phyloP scores from a whole-genome alignment of 306 rosid species.

The Cucurbita pepo region DNA sequence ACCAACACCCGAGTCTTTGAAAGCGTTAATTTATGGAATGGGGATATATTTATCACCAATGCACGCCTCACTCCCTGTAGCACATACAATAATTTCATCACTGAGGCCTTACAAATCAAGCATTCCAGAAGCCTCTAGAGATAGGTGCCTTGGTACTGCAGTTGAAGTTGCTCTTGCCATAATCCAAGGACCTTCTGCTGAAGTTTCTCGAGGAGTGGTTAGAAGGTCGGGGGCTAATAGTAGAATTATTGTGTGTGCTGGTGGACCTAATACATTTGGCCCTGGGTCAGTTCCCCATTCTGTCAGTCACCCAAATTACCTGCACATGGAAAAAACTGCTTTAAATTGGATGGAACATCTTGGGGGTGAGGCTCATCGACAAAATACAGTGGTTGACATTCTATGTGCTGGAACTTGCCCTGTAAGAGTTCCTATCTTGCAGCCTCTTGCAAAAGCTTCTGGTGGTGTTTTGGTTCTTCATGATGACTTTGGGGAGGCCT shows the following conservation, averaged over 20 bases:
- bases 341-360: slow-evolving; percentile 86
- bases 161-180: slow-evolving; percentile 95
- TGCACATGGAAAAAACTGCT: slow-evolving; percentile 84
- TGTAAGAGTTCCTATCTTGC: slow-evolving; percentile 82
- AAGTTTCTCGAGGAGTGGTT: slow-evolving; percentile 73
- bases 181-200: slow-evolving; percentile 91
- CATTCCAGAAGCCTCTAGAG: slow-evolving; percentile 81
- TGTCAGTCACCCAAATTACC: slow-evolving; percentile 81
- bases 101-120: slow-evolving; percentile 64
- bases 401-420: slow-evolving; percentile 99
- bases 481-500: slow-evolving; percentile 98
- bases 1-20: slow-evolving; percentile 57
- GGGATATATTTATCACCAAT: slow-evolving; percentile 88
- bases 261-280: slow-evolving; percentile 91
- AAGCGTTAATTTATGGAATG: slow-evolving; percentile 72
- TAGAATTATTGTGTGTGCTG: slow-evolving; percentile 86
- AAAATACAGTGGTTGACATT: slow-evolving; percentile 65
- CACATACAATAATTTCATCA: slow-evolving; percentile 85
- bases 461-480: slow-evolving; percentile 95
- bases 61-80: slow-evolving; percentile 86
- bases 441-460: slow-evolving; percentile 91
- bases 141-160: slow-evolving; percentile 87
- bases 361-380: slow-evolving; percentile 73
- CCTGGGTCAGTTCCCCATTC: slow-evolving; percentile 96
- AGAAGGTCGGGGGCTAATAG: slow-evolving; percentile 80